Conservation (phyloP, 2,329 filamentous ascomycete genomes). For the Cyphellophora attinorum region DNA sequence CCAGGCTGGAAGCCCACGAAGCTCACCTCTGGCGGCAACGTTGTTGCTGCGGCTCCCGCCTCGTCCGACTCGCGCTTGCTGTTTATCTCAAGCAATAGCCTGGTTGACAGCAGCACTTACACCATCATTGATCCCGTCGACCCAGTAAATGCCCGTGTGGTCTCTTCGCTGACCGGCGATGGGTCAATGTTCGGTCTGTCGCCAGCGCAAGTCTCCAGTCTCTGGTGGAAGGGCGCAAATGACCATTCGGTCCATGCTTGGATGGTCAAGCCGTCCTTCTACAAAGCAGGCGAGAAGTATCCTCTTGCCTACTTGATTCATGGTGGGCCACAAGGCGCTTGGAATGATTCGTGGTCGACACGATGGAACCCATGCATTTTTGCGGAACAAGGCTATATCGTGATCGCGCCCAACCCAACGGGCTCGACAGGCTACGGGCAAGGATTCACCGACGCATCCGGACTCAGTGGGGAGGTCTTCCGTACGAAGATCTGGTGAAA, state of each 20-base stretch:
- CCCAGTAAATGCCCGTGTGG: constrained; percentile 21
- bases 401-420: constrained; percentile 50
- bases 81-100: constrained; percentile 32
- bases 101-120: constrained; percentile 36
- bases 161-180: constrained; percentile 28
- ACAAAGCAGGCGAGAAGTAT: constrained; percentile 37
- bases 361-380: constrained; percentile 48
- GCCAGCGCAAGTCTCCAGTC: constrained; percentile 30
- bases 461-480: constrained; percentile 43
- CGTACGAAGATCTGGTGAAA: constrained; percentile 47
- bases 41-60: constrained; percentile 28
- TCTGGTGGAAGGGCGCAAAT: constrained; percentile 37
- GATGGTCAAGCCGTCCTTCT: constrained; percentile 38
- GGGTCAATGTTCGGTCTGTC: constrained; percentile 33
- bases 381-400: constrained; percentile 52
- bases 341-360: constrained; percentile 45
- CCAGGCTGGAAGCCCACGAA: constrained; percentile 18
- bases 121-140: constrained; percentile 28
- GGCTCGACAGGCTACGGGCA: constrained; percentile 51
- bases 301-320: constrained; percentile 46
- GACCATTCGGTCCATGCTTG: constrained; percentile 35
- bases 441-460: constrained; percentile 42
- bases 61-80: constrained; percentile 26
- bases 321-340: constrained; percentile 42
- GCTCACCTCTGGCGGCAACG: constrained; percentile 30